Conservation (phyloP, 495 filamentous ascomycete species). For the Viridothelium virens region DNA sequence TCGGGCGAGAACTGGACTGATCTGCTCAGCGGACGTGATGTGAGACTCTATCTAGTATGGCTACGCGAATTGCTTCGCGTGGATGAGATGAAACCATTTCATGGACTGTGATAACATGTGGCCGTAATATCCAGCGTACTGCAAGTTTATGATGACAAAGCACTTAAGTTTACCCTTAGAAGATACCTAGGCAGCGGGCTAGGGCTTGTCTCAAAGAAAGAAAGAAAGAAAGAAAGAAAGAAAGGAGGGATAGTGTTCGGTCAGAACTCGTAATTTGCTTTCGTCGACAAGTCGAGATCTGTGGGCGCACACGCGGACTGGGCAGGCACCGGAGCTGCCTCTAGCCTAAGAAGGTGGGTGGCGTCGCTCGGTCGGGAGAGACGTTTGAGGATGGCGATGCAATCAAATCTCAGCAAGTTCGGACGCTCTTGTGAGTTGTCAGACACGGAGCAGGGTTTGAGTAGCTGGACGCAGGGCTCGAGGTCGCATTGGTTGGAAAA, state of each 20-base stretch:
- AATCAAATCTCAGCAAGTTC: neutral
- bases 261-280: no score
- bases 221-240: no score
- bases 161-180: no score
- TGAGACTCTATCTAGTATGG: neutral
- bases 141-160: no score
- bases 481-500: neutral
- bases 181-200: no score
- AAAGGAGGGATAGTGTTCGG: no score
- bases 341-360: neutral
- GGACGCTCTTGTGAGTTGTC: neutral
- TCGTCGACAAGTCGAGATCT: no score
- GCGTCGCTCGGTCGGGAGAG: constrained; percentile 2
- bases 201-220: no score
- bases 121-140: no score
- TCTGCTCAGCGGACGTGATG: neutral
- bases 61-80: neutral
- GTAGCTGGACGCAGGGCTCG: neutral
- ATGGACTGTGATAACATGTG: neutral
- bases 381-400: constrained; percentile 1
- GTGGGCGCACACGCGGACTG: no score
- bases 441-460: neutral
- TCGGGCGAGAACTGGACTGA: neutral
- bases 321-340: no score
- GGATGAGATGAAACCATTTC: neutral